Evolutionary conservation across 306 rosid species (phyloP), one percentile per base, ranked within the genome.

Genomic region (Heteromeles arbutifolia): DNA sequence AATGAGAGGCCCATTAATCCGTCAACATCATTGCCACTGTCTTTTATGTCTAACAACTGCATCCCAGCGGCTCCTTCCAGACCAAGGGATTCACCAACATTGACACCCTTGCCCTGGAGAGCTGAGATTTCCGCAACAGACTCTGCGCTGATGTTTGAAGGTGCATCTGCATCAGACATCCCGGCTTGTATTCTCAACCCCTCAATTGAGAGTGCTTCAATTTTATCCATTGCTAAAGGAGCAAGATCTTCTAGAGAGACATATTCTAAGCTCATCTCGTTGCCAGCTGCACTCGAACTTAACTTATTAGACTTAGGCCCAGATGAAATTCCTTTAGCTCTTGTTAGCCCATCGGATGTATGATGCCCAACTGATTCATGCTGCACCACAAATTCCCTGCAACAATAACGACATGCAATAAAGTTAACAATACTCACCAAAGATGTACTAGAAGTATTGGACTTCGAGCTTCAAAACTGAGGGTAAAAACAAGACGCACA

Each of bases 171-270:
- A 70, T 86, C 86, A 0, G 92, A 89, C 96, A 90, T 86, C 77
- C 93, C 97, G 2, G 93, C 90, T 83, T 95, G 96, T 84, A 95
- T 92, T 87, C 95, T 92, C 88, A 92, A 82, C 58, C 98, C 98
- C 82, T 92, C 97, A 26, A 95, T 48, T 50, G 91, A 90, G 82
- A 95, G 97, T 28, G 97, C 97, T 89, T 92, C 97, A 59, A 90
- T 89, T 85, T 89, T 92, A 80, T 89, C 93, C 97, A 87, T 89
- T 66, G 97, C 97, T 72, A 90, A 62, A 67, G 96, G 97, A 78
- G 96, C 97, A 80, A 95, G 91, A 89, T 92, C 97, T 84, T 90
- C 96, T 52, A 95, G 82, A 71, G 97, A 92, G 73, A 85, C 91
- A 72, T 89, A 86, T 65, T 86, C 95, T 1, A 86, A 72, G 68